These are phyloP conservation scores for Nakaseomyces nivariensis DNA, from an alignment of 1,139 yeast species.

Conservation along the genomic window DNA sequence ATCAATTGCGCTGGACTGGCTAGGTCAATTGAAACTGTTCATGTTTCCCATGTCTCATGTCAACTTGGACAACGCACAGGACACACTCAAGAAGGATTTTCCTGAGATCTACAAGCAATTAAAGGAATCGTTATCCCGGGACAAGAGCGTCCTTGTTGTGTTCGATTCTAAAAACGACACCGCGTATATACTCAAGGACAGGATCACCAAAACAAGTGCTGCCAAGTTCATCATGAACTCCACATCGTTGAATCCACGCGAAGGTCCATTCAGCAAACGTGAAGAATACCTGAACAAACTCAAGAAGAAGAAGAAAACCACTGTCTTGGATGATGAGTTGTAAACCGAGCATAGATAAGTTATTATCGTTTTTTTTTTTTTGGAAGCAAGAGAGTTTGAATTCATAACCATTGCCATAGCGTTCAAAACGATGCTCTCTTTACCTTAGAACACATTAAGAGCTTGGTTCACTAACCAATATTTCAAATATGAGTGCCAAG, in stretches of 20 bases:
- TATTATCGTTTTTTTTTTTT: no score
- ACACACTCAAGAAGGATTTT: not conserved
- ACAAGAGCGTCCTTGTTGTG: slow-evolving; percentile 14
- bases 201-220: slow-evolving; percentile 14
- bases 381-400: not conserved
- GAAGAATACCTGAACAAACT: slow-evolving; percentile 13
- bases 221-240: slow-evolving; percentile 15
- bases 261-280: slow-evolving; percentile 27
- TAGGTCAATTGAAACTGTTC: slow-evolving; percentile 37
- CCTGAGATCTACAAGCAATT: not conserved
- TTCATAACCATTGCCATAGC: not conserved
- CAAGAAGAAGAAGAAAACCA: slow-evolving; percentile 9
- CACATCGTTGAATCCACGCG: slow-evolving; percentile 15
- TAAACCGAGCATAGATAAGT: not conserved
- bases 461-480: no score
- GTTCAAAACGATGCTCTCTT: no score
- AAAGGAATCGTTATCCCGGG: not conserved
- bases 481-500: no score
- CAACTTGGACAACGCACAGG: not conserved
- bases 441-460: no score
- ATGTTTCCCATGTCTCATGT: slow-evolving; percentile 13
- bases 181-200: slow-evolving; percentile 10
- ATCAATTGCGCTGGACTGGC: slow-evolving; percentile 67
- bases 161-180: slow-evolving; percentile 18
- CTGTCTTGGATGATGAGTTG: slow-evolving; percentile 7